Conservation (phyloP, 495 filamentous ascomycete genomes). For the Bryoglossum gracile region DNA sequence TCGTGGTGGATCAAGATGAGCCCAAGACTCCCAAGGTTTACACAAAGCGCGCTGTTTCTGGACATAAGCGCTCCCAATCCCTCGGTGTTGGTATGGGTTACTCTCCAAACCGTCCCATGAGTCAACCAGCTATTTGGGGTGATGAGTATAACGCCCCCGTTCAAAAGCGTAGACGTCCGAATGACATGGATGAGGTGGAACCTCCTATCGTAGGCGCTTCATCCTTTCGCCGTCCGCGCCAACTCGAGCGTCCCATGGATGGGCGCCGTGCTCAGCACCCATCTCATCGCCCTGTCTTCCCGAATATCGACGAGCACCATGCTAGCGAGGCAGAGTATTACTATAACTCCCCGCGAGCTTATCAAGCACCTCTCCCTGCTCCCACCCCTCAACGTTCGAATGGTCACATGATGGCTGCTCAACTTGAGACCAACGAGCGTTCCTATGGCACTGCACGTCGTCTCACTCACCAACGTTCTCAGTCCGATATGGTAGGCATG, state of each 20-base stretch:
- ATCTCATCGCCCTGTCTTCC: constrained; percentile 10
- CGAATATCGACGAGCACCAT: constrained; percentile 19
- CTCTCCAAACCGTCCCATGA: constrained; percentile 9
- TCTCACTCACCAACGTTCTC: constrained; percentile 17
- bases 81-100: constrained; percentile 22
- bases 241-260: constrained; percentile 1
- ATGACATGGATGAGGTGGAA: constrained; percentile 5
- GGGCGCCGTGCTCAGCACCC: constrained; percentile 11
- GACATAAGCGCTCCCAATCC: constrained; percentile 36
- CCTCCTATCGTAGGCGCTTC: no score
- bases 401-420: constrained; percentile 16
- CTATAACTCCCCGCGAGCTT: not conserved
- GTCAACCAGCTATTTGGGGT: constrained; percentile 11
- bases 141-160: constrained; percentile 1
- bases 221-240: no score
- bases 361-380: constrained; percentile 14
- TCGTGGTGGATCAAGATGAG: constrained; percentile 24
- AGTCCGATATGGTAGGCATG: constrained; percentile 19
- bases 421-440: constrained; percentile 11
- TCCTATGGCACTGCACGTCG: not conserved
- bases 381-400: constrained; percentile 13
- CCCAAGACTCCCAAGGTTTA: constrained; percentile 18
- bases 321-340: constrained; percentile 3
- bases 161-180: constrained; percentile 20
- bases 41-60: constrained; percentile 17